These are phyloP conservation scores for Limnomonas spitsbergensis DNA, from an alignment of 139 green algal genomes.

Conservation along the genomic window DNA sequence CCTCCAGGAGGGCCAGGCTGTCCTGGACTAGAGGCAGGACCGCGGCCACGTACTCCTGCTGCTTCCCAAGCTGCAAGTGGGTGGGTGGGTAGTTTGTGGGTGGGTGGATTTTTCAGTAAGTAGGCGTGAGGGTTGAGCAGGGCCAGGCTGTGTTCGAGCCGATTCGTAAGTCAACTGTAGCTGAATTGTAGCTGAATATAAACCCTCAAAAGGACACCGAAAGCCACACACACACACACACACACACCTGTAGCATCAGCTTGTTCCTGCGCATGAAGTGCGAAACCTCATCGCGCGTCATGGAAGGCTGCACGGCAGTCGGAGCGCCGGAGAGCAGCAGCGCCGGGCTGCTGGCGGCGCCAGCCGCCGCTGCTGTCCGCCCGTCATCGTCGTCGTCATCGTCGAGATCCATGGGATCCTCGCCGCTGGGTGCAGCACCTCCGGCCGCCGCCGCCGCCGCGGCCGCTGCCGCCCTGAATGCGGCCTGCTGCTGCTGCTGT, in stretches of 20 bases:
- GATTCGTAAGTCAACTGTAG: too few species aligned
- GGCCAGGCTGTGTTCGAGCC: background rate
- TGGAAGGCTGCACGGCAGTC: too few species aligned
- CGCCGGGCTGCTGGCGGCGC: too few species aligned
- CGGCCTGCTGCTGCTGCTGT: too few species aligned
- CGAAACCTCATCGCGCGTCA: background rate
- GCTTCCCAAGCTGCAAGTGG: constrained; percentile 28
- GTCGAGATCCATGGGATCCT: background rate
- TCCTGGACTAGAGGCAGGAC: constrained; percentile 20
- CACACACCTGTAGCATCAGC: constrained; percentile 6
- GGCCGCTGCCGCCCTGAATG: constrained; percentile 21
- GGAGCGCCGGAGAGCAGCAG: too few species aligned
- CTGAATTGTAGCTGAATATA: too few species aligned
- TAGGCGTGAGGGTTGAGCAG: too few species aligned
- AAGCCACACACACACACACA: too few species aligned
- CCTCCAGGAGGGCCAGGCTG: constrained; percentile 36
- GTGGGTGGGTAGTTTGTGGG: too few species aligned
- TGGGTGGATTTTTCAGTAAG: too few species aligned
- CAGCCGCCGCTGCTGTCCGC: background rate
- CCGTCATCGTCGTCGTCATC: background rate
- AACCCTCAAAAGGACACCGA: too few species aligned
- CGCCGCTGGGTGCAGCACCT: background rate
- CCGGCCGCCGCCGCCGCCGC: background rate
- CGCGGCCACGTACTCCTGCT: constrained; percentile 17
- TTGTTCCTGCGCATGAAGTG: constrained; percentile 23